Base-by-base conservation (phyloP, 129 eudicot species). In the Chrysanthemum seticuspe region DNA sequence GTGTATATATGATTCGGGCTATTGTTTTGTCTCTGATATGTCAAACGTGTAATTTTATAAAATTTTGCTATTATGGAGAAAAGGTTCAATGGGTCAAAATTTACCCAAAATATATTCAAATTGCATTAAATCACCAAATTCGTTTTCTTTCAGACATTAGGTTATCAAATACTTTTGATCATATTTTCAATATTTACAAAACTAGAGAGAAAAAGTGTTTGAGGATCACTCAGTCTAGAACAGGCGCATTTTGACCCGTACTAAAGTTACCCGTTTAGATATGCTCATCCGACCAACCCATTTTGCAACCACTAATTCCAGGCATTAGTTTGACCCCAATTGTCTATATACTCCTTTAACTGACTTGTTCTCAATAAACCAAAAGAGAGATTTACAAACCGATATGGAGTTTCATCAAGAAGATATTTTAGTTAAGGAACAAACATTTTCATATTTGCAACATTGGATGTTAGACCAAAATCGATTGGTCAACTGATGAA, bases 341-440 rank as follows among this genome's bases (percentile, higher is more conserved):
- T 19, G 21, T 19, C 21, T 25, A 25, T 25, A 25, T 25, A 25
- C 27, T 25, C 27, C 27, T 25, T 2, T 25, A 25, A 25, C 55
- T 69, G 63, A 69, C 6, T 25, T 3, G 3, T 68, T 16, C 61
- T 51, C 61, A 25, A 3, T 16, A 16, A 15, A n/a, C 23, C 25
- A 56, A 19, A 54, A 13, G 11, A 2, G 15, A 36, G 4, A 29
- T 69, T 27, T 14, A 6, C 3, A 8, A 8, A 69, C 14, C 74
- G 11, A 29, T 55, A 36, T 71, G 16, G 13, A 94, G 87, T 75
- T 88, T 87, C 98, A 94, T 90, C 81, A 25, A 25, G 27, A 2
- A 25, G 27, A 25, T 1, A 25, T 25, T 25, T 25, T 25, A 25
- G 27, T 25, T 25, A 25, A 25, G 27, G 27, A 25, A 25, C 27